phyloP scores from a whole-genome alignment of 2,329 filamentous ascomycete genomes.

The Aspergillus bombycis region DNA sequence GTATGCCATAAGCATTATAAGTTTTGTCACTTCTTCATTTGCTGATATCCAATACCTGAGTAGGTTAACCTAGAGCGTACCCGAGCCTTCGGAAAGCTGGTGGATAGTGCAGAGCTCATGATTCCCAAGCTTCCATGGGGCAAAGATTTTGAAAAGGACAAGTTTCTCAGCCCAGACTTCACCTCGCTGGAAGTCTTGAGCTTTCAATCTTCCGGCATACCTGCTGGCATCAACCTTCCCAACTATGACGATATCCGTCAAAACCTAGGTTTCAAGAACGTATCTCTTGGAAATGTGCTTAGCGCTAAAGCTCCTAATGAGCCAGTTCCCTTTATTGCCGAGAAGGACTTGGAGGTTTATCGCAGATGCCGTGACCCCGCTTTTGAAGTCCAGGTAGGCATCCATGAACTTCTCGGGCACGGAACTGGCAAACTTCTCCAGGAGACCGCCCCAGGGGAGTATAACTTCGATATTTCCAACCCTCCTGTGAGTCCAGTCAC shows the following conservation, averaged over 20 bases:
- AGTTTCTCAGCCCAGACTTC: conserved; percentile 93
- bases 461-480: conserved; percentile 84
- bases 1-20: conserved; percentile 28
- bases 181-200: conserved; percentile 90
- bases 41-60: conserved; percentile 36
- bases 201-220: conserved; percentile 69
- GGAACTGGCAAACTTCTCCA: conserved; percentile 93
- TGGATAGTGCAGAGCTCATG: conserved; percentile 76
- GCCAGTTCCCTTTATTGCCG: conserved; percentile 85
- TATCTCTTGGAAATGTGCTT: conserved; percentile 88
- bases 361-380: conserved; percentile 81
- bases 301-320: conserved; percentile 91
- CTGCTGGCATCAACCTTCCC: conserved; percentile 62
- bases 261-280: conserved; percentile 68
- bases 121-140: conserved; percentile 91
- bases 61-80: conserved; percentile 85
- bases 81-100: conserved; percentile 81
- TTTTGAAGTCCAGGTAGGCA: conserved; percentile 94
- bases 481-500: conserved; percentile 81
- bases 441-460: conserved; percentile 78
- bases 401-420: conserved; percentile 87
- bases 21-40: background rate
- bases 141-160: conserved; percentile 91
- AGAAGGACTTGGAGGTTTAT: conserved; percentile 76
- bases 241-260: conserved; percentile 64